phyloP scores from a whole-genome alignment of 805 yeast genomes.

The Candida fluviatilis region DNA sequence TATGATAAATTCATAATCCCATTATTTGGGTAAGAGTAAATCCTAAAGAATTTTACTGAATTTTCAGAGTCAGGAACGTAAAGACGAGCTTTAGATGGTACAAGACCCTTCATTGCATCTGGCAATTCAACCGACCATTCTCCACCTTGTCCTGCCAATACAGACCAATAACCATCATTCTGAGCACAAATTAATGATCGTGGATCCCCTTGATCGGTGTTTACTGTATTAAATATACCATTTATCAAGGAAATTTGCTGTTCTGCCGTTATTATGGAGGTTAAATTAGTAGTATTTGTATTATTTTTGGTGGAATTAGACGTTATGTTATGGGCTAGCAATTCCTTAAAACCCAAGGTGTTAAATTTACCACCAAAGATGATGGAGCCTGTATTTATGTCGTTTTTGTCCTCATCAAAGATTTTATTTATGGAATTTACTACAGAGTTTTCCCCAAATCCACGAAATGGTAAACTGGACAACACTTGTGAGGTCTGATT shows the following conservation, averaged over 20 bases:
- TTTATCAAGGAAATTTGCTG: constrained; percentile 57
- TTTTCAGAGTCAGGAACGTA: constrained; percentile 54
- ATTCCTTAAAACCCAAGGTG: constrained; percentile 51
- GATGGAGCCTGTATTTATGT: constrained; percentile 38
- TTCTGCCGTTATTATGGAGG: constrained; percentile 47
- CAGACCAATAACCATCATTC: constrained; percentile 49
- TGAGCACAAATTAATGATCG: constrained; percentile 56
- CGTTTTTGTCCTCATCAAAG: constrained; percentile 28
- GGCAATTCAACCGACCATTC: constrained; percentile 64
- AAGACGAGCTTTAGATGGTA: constrained; percentile 71
- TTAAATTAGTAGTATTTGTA: constrained; percentile 28
- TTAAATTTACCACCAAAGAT: constrained; percentile 78
- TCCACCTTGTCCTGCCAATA: constrained; percentile 47
- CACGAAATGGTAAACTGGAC: constrained; percentile 60
- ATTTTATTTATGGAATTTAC: constrained; percentile 61
- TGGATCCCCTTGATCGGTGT: constrained; percentile 28
- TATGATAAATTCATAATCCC: constrained; percentile 92
- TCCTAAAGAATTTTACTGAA: constrained; percentile 61
- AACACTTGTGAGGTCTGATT: constrained; percentile 42
- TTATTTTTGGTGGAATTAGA: constrained; percentile 19
- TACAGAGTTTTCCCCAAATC: constrained; percentile 58
- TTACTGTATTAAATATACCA: constrained; percentile 50
- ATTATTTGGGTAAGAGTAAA: constrained; percentile 71
- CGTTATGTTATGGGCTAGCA: constrained; percentile 35
- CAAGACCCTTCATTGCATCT: constrained; percentile 39